A percentile compares a stretch with the other conserved stretches of the same genome.
phyloP scores from a whole-genome alignment of 345 rosid genomes.

The Eucalyptus guilfoylei region DNA sequence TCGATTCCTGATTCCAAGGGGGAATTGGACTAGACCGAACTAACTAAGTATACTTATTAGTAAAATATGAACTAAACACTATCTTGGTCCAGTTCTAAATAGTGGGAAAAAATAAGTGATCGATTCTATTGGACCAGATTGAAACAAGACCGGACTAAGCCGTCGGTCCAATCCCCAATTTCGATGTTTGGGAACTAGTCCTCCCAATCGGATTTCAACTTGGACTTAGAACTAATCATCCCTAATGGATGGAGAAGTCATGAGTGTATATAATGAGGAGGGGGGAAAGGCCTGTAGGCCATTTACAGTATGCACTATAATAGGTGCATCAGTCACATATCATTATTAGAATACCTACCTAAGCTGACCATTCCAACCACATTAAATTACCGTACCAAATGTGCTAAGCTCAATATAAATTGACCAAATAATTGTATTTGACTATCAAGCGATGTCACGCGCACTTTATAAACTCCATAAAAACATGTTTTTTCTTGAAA shows the following conservation, averaged over 20 bases:
- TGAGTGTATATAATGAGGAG: not conserved
- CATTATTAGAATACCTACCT: not conserved
- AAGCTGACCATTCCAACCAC: not conserved
- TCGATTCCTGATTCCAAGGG: too few relatives aligned
- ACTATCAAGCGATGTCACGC: not conserved
- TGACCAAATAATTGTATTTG: not conserved
- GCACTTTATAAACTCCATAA: not conserved
- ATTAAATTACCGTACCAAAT: not conserved
- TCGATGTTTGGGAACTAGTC: too few relatives aligned
- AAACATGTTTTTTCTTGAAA: not conserved
- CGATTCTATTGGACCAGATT: too few relatives aligned
- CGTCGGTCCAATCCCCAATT: too few relatives aligned
- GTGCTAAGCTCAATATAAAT: not conserved
- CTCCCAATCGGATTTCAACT: too few relatives aligned
- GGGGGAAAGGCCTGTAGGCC: not conserved
- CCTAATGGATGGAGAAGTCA: not conserved
- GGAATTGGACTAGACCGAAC: too few relatives aligned
- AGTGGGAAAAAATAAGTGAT: too few relatives aligned
- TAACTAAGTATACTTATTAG: too few relatives aligned
- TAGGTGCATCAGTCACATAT: not conserved
- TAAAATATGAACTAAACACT: too few relatives aligned
- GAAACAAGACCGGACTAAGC: too few relatives aligned
- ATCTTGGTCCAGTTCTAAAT: too few relatives aligned
- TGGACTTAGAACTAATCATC: too few relatives aligned
- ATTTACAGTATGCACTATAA: not conserved